A percentile compares a stretch with the other conserved stretches of the same genome.
Conservation (phyloP, 2,329 filamentous ascomycete species). For the Cadophora luteo-olivacea region DNA sequence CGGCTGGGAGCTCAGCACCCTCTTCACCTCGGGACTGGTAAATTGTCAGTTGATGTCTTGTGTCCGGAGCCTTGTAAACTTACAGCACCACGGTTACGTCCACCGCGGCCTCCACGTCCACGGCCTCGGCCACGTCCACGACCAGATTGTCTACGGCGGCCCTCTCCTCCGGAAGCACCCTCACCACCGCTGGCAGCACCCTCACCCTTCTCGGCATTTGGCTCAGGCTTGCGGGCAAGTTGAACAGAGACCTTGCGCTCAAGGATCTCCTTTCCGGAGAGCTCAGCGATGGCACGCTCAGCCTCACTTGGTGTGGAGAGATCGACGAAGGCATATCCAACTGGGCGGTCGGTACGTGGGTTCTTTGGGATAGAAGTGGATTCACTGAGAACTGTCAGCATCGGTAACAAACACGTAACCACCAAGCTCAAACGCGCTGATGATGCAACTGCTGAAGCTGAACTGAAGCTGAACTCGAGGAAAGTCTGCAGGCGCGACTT, state of each 20-base stretch:
- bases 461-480: constrained; percentile 4
- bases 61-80: constrained; percentile 48
- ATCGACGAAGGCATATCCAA: constrained; percentile 99
- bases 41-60: constrained; percentile 28
- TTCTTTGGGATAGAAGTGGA: constrained; percentile 99
- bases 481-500: constrained; percentile 10
- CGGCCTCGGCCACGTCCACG: constrained; percentile 71
- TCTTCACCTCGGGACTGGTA: constrained; percentile 41
- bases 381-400: constrained; percentile 69
- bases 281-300: constrained; percentile 91
- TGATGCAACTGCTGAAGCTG: constrained; percentile 2
- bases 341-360: constrained; percentile 96
- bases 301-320: constrained; percentile 94
- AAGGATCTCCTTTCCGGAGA: constrained; percentile 96
- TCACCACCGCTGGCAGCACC: constrained; percentile 75
- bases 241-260: constrained; percentile 99
- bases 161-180: constrained; percentile 69
- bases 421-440: neutral
- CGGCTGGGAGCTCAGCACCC: constrained; percentile 55
- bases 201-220: constrained; percentile 77
- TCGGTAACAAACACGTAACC: constrained; percentile 18
- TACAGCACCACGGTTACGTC: constrained; percentile 68
- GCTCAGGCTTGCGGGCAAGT: constrained; percentile 96
- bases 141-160: constrained; percentile 65
- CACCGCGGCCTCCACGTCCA: constrained; percentile 71